phyloP scores from a whole-genome alignment of 2,329 filamentous ascomycete genomes.

The Nemania abortiva region DNA sequence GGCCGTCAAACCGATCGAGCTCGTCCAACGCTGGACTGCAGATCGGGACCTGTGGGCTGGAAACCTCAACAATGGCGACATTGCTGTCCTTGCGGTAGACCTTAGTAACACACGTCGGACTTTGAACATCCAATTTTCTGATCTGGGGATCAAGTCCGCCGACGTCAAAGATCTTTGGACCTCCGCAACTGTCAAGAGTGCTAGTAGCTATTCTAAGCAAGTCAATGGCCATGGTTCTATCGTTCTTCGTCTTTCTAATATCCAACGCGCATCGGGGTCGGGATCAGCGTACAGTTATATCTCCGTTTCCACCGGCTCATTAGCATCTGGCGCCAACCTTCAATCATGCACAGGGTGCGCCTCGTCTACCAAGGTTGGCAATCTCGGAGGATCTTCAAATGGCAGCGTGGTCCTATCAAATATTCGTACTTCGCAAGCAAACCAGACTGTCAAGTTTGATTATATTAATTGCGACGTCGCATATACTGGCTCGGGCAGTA shows the following conservation, averaged over 20 bases:
- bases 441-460: conserved; percentile 30
- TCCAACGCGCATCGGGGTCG: conserved; percentile 7
- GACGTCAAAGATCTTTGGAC: conserved; percentile 33
- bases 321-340: conserved; percentile 28
- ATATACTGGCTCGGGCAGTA: conserved; percentile 23
- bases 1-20: conserved; percentile 32
- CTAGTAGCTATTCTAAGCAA: conserved; percentile 24
- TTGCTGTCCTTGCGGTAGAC: conserved; percentile 34
- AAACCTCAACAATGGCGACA: conserved; percentile 29
- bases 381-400: conserved; percentile 29
- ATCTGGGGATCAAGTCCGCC: conserved; percentile 30
- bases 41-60: conserved; percentile 32
- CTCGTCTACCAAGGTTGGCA: conserved; percentile 29
- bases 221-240: conserved; percentile 32
- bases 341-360: conserved; percentile 27
- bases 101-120: conserved; percentile 31
- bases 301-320: conserved; percentile 24
- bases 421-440: conserved; percentile 25
- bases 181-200: background rate
- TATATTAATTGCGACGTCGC: conserved; percentile 34
- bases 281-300: conserved; percentile 17
- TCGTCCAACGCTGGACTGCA: conserved; percentile 33
- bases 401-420: conserved; percentile 29
- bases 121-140: conserved; percentile 24
- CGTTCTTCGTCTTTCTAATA: conserved; percentile 31